Percentiles rank a stretch among this genome's conserved stretches.
Conservation (phyloP, 2,329 filamentous ascomycete species). For the Chaetomiaceae sp. region DNA sequence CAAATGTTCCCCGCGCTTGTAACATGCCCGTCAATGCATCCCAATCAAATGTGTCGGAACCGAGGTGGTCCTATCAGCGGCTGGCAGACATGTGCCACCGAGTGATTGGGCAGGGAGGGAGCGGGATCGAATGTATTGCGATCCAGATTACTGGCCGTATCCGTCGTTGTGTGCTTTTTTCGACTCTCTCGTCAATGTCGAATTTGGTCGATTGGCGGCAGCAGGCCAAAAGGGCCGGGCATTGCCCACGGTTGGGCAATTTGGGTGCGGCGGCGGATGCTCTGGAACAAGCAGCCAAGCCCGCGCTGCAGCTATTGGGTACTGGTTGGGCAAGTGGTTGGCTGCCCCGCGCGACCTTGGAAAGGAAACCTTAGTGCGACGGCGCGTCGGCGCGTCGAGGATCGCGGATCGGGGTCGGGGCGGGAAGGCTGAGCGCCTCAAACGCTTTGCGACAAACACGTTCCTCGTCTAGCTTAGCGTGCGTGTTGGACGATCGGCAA, state of each 20-base stretch:
- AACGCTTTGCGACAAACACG: slow-evolving; percentile 6
- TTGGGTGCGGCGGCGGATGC: no score
- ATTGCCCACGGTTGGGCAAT: no score
- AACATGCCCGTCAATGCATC: slow-evolving; percentile 1
- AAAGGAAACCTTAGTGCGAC: slow-evolving; percentile 6
- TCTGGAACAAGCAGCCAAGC: no score
- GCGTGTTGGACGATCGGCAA: no score
- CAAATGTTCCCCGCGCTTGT: neutral
- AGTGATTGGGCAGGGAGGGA: slow-evolving; percentile 14
- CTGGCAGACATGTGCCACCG: slow-evolving; percentile 14
- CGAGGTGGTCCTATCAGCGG: slow-evolving; percentile 11
- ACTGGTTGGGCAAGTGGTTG: no score
- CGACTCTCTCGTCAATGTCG: neutral
- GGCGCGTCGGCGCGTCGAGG: slow-evolving; percentile 15
- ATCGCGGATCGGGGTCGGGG: neutral
- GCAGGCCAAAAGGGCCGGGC: no score
- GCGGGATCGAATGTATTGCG: slow-evolving; percentile 11
- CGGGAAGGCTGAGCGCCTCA: slow-evolving; percentile 6
- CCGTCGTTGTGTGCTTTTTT: slow-evolving; percentile 1
- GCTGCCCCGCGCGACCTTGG: no score
- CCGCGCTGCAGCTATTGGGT: no score
- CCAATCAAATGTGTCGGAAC: neutral
- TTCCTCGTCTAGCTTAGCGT: neutral
- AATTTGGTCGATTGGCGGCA: neutral
- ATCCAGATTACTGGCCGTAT: neutral